Conservation (phyloP, 148 eudicot genomes). For the Polygonum maritimum region DNA sequence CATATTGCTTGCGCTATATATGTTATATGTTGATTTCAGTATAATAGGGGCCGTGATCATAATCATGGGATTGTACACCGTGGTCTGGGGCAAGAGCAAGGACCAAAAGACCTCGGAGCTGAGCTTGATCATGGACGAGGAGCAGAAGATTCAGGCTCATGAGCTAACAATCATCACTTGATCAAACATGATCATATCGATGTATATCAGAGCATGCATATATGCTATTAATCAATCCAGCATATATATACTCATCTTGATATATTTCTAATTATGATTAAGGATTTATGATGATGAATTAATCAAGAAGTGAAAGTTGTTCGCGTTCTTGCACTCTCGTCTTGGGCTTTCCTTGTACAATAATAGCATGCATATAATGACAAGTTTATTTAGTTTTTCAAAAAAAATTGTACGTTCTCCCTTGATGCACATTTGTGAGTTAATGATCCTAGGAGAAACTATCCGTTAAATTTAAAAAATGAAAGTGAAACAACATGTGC, state of each 20-base stretch:
- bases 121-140: conserved; percentile 1
- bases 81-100: conserved; percentile 83
- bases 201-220: too few relatives aligned
- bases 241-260: neutral
- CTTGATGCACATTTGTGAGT: too few relatives aligned
- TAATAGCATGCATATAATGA: too few relatives aligned
- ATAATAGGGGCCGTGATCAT: conserved; percentile 55
- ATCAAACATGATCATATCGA: too few relatives aligned
- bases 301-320: neutral
- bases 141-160: conserved; percentile 20
- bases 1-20: neutral
- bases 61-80: conserved; percentile 59
- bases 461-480: too few relatives aligned
- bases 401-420: too few relatives aligned
- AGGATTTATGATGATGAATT: neutral
- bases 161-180: conserved; percentile 32
- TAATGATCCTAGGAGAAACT: too few relatives aligned
- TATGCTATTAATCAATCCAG: neutral
- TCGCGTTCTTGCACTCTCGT: neutral
- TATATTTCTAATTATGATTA: neutral
- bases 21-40: conserved; percentile 21
- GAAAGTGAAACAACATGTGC: too few relatives aligned
- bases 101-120: conserved; percentile 18
- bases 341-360: too few relatives aligned
- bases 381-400: too few relatives aligned